Base-by-base conservation (phyloP, 306 rosid species). In the Pachyrhizus erosus region DNA sequence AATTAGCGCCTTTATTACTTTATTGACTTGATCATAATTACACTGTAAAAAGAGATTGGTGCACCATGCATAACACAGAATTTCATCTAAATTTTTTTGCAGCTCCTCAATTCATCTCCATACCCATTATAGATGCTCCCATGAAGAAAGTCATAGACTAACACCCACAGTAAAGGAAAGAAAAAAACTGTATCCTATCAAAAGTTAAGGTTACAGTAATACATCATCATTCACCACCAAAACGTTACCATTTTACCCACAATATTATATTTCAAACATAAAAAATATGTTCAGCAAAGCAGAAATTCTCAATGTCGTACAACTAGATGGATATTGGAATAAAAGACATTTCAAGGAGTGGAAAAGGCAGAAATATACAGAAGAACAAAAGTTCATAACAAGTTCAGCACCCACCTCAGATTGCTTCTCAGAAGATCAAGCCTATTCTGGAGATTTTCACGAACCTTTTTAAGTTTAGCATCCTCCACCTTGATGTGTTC, bases 341-440 rank as follows among this genome's bases (percentile, higher is more conserved):
- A 46, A 48, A 54, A 52, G 39, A 61, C 65, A 43, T 33, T 70
- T 76, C 62, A 72, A 52, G 42, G 29, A 76, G 81, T 26, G n/a
- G 66, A 40, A 58, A 77, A 66, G 57, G 77, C 7, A 57, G 73
- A 24, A 77, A 72, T 57, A 58, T 18, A 68, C 48, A 58, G 46
- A 48, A 39, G 18, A 24, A 20, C 64, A 73, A 18, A 51, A 10
- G 61, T 70, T 51, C 48, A 52, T 23, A 82, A 46, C 82, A 70
- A 42, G 54, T 39, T 49, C 55, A 73, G 83, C 73, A 37, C 42
- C 81, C 82, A 96, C 99, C 81, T 96, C 97, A 80, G 92, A 89
- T 83, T 92, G 97, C 89, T 80, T 93, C 87, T 89, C 62, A 96
- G 92, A 85, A 89, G 85, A 84, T 96, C 98, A 87, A 93, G 74